Conservation (phyloP, 2,329 filamentous ascomycete species). For the Penicillium sp. region DNA sequence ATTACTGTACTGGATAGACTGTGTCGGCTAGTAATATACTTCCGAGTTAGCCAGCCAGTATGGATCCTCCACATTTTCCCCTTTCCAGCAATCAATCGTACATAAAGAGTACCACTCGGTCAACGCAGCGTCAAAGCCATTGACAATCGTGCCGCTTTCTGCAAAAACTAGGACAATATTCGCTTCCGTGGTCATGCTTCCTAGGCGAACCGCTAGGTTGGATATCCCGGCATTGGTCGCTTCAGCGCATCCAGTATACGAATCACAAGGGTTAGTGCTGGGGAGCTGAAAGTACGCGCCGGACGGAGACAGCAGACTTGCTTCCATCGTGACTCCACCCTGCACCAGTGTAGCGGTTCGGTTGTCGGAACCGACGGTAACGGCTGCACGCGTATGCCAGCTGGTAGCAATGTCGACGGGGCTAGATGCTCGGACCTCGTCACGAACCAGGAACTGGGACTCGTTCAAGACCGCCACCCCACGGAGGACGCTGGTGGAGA, state of each 20-base stretch:
- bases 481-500: background rate
- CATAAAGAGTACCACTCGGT: background rate
- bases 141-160: background rate
- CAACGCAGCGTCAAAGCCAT: background rate
- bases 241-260: background rate
- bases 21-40: background rate
- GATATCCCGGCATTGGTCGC: background rate
- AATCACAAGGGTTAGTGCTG: background rate
- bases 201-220: background rate
- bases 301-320: background rate
- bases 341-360: background rate
- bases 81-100: background rate
- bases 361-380: background rate
- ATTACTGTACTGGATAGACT: background rate
- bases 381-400: background rate
- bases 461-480: background rate
- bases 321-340: background rate
- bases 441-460: background rate
- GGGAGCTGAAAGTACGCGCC: background rate
- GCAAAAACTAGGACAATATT: background rate
- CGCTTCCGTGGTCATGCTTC: background rate
- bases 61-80: background rate
- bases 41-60: background rate
- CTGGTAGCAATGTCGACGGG: background rate
- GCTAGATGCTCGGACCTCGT: background rate